A percentile compares a stretch with the other conserved stretches of the same genome.
Evolutionary conservation across 2,329 filamentous ascomycete genomes (phyloP).

Genomic region (Sphaerostilbella broomeana): DNA sequence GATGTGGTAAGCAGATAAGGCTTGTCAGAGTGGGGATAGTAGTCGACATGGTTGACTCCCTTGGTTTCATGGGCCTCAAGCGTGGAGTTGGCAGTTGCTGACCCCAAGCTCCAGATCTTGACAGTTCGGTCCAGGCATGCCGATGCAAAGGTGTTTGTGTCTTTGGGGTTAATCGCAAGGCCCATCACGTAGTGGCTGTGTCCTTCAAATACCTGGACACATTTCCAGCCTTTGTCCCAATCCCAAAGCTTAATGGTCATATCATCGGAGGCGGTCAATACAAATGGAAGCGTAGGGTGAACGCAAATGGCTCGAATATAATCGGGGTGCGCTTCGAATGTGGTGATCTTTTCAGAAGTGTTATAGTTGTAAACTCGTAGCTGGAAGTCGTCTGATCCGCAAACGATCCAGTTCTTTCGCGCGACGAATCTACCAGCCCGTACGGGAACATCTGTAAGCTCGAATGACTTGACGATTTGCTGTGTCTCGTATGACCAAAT

Average conservation of each 20-base stretch:
- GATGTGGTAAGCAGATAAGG: slow-evolving; percentile 92
- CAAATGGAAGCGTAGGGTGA: slow-evolving; percentile 91
- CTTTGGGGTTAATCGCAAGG: slow-evolving; percentile 93
- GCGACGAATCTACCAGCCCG: slow-evolving; percentile 94
- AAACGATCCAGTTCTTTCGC: slow-evolving; percentile 98
- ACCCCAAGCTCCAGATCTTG: slow-evolving; percentile 96
- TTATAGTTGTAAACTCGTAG: slow-evolving; percentile 97
- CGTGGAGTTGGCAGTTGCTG: slow-evolving; percentile 90
- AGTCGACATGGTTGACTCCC: slow-evolving; percentile 97
- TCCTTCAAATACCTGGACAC: slow-evolving; percentile 92
- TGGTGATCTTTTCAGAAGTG: slow-evolving; percentile 95
- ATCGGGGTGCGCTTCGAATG: slow-evolving; percentile 95
- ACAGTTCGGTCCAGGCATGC: slow-evolving; percentile 95
- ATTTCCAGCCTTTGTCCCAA: slow-evolving; percentile 98
- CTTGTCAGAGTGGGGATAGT: slow-evolving; percentile 67
- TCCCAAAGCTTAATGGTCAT: slow-evolving; percentile 99
- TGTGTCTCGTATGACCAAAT: slow-evolving; percentile 99
- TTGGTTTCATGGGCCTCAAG: slow-evolving; percentile 95
- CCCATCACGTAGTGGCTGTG: slow-evolving; percentile 97
- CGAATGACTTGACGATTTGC: slow-evolving; percentile 96
- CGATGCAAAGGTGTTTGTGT: slow-evolving; percentile 85
- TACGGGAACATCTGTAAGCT: slow-evolving; percentile 96
- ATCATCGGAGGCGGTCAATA: slow-evolving; percentile 93
- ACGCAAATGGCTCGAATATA: slow-evolving; percentile 97
- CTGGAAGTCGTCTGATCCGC: slow-evolving; percentile 88